These are phyloP conservation scores for Leptodontidium sp. DNA, from an alignment of 2,329 filamentous ascomycete species.

Conservation along the genomic window DNA sequence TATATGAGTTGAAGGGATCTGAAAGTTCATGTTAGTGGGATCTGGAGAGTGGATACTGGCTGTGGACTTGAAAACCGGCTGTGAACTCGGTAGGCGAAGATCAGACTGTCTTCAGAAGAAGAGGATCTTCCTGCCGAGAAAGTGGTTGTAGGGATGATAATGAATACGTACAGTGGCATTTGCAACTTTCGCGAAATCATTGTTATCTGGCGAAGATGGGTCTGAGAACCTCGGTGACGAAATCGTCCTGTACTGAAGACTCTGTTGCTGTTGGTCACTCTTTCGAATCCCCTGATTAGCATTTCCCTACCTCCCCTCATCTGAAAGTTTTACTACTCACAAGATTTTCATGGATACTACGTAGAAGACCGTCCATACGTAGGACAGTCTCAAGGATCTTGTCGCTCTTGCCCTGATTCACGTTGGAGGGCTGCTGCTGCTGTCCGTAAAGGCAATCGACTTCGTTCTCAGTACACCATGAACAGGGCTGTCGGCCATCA, in stretches of 20 bases:
- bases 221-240: slow-evolving; percentile 30
- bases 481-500: slow-evolving; percentile 36
- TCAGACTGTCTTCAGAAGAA: neutral
- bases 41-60: neutral
- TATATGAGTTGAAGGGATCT: slow-evolving; percentile 34
- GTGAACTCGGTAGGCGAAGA: neutral
- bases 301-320: neutral
- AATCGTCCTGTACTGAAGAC: slow-evolving; percentile 17
- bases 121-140: neutral
- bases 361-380: slow-evolving; percentile 56
- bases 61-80: neutral
- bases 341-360: slow-evolving; percentile 35
- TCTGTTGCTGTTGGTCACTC: slow-evolving; percentile 28
- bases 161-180: slow-evolving; percentile 30
- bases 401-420: slow-evolving; percentile 58
- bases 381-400: slow-evolving; percentile 60
- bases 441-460: slow-evolving; percentile 37
- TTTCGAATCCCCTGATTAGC: neutral
- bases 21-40: neutral
- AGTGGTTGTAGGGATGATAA: too few species aligned
- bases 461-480: slow-evolving; percentile 38
- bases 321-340: slow-evolving; percentile 12
- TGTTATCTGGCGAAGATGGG: slow-evolving; percentile 30
- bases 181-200: slow-evolving; percentile 35
- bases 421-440: slow-evolving; percentile 23